A percentile compares a stretch with the other conserved stretches of the same genome.
Conservation (phyloP, 768 basidiomycete species). For the Boletus vinaceobasis region DNA sequence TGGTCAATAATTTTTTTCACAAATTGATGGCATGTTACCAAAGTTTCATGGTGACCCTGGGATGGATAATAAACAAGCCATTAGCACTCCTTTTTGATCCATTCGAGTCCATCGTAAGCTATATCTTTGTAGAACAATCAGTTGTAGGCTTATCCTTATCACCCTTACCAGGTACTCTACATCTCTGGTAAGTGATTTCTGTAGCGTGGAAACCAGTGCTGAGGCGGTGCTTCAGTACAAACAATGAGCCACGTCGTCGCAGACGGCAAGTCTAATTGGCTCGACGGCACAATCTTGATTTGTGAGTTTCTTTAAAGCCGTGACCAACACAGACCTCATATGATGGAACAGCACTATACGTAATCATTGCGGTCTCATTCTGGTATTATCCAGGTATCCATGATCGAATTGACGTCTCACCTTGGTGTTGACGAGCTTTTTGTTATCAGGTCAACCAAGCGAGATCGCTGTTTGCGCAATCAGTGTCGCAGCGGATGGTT, state of each 20-base stretch:
- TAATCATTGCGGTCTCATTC: slow-evolving; percentile 68
- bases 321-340: neutral
- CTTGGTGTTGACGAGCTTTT: neutral
- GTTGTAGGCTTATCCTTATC: slow-evolving; percentile 18
- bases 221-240: slow-evolving; percentile 47
- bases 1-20: neutral
- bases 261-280: slow-evolving; percentile 82
- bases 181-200: slow-evolving; percentile 36
- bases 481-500: neutral
- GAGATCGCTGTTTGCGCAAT: slow-evolving; percentile 16
- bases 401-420: neutral
- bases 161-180: slow-evolving; percentile 31
- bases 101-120: slow-evolving; percentile 70
- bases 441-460: slow-evolving; percentile 25
- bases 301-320: slow-evolving; percentile 39
- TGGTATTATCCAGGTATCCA: slow-evolving; percentile 52
- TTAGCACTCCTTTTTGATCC: slow-evolving; percentile 83
- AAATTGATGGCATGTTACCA: neutral
- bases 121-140: neutral
- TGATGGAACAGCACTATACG: slow-evolving; percentile 49
- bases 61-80: slow-evolving; percentile 80
- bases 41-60: slow-evolving; percentile 71
- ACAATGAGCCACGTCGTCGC: slow-evolving; percentile 80
- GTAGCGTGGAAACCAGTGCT: slow-evolving; percentile 28
- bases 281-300: slow-evolving; percentile 75